Evolutionary conservation across 2,329 filamentous ascomycete genomes (phyloP).

Genomic region (Colletotrichum lupini): DNA sequence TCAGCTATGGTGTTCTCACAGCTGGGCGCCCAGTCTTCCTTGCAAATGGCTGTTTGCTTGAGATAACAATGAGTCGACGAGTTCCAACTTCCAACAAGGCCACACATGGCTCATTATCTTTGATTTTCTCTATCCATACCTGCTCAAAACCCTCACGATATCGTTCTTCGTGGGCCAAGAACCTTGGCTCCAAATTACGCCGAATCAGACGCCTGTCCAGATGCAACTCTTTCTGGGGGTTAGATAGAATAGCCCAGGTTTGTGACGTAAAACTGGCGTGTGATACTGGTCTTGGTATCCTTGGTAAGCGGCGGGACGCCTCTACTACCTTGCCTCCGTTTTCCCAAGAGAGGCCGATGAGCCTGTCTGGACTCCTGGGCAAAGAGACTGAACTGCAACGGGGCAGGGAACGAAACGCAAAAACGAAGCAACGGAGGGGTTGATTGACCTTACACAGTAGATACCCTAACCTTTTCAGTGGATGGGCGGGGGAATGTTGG

Average conservation of each 20-base stretch:
- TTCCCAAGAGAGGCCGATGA: background rate
- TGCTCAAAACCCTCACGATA: background rate
- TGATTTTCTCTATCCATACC: background rate
- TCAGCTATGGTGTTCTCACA: background rate
- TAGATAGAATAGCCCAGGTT: background rate
- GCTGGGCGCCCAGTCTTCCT: conserved; percentile 1
- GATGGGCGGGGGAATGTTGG: conserved; percentile 27
- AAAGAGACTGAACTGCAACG: background rate
- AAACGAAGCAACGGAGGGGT: conserved; percentile 18
- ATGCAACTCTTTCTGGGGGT: background rate
- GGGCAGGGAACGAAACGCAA: background rate
- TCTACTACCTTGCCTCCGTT: background rate
- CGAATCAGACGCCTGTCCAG: conserved; percentile 6
- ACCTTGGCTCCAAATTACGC: conserved; percentile 13
- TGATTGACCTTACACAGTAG: background rate
- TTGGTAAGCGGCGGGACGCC: conserved; percentile 26
- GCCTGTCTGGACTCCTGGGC: conserved; percentile 15
- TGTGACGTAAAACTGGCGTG: conserved; percentile 27
- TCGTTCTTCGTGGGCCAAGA: conserved; percentile 11
- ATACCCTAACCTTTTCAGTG: conserved; percentile 7
- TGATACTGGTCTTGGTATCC: conserved; percentile 21
- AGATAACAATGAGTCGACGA: background rate
- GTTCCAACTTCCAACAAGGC: background rate
- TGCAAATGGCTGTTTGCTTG: background rate
- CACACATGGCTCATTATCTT: background rate